A percentile compares a stretch with the other conserved stretches of the same genome.
These are phyloP conservation scores for Phytophthora pinifolia DNA, from an alignment of 352 stramenopile species.

Conservation along the genomic window DNA sequence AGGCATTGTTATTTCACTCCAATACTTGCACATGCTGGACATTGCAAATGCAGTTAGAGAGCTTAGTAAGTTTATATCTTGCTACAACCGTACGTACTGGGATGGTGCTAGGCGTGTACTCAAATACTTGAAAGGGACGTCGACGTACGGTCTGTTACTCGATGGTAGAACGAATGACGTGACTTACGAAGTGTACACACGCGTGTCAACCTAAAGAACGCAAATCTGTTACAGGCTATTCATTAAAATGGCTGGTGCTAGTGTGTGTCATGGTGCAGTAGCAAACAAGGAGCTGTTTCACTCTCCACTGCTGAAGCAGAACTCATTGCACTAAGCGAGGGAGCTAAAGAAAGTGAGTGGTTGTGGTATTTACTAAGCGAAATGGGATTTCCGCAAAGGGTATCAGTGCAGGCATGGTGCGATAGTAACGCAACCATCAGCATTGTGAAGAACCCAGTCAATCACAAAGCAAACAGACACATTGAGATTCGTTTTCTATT, in stretches of 20 bases:
- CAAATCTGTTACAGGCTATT: too few species aligned
- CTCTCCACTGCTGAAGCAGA: too few species aligned
- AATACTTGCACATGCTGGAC: too few species aligned
- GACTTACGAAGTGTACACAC: background rate
- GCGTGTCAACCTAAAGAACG: too few species aligned
- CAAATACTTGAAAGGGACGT: constrained; percentile 12
- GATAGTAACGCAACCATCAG: background rate
- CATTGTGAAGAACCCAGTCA: background rate
- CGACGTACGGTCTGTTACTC: background rate
- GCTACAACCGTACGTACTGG: constrained; percentile 32
- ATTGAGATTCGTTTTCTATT: too few species aligned
- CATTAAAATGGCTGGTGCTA: too few species aligned
- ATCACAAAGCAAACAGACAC: too few species aligned
- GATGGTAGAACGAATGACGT: background rate
- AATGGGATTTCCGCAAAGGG: constrained; percentile 3
- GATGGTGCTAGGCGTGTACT: constrained; percentile 25
- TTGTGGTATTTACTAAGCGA: background rate
- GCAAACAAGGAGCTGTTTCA: too few species aligned
- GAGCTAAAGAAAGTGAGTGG: constrained; percentile 3
- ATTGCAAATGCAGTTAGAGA: constrained; percentile 34
- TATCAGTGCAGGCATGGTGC: constrained; percentile 3
- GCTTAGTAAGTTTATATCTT: constrained; percentile 28
- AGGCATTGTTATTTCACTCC: constrained; percentile 26
- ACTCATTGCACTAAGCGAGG: background rate
- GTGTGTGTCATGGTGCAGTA: too few species aligned